phyloP scores from a whole-genome alignment of 768 basidiomycete genomes.

The Amanita polypyramis region DNA sequence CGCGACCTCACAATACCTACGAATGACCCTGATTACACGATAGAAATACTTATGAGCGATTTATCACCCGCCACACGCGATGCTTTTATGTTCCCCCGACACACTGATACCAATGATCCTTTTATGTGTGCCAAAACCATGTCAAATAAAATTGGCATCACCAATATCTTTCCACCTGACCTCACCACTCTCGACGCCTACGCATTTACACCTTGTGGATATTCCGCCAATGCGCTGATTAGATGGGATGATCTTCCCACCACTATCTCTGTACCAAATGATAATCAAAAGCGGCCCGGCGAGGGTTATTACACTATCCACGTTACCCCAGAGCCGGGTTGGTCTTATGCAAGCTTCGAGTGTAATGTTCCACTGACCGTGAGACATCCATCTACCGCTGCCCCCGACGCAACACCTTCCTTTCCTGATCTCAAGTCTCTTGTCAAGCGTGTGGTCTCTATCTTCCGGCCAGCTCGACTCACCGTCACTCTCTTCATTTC shows the following conservation, averaged over 20 bases:
- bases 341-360: slow-evolving; percentile 98
- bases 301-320: slow-evolving; percentile 99
- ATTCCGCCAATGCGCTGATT: slow-evolving; percentile 85
- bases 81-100: slow-evolving; percentile 54
- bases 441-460: slow-evolving; percentile 79
- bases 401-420: slow-evolving; percentile 20
- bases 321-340: slow-evolving; percentile 95
- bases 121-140: slow-evolving; percentile 46
- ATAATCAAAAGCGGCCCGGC: slow-evolving; percentile 21
- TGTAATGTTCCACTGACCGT: slow-evolving; percentile 77
- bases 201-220: slow-evolving; percentile 92
- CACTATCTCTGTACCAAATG: slow-evolving; percentile 11
- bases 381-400: neutral
- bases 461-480: slow-evolving; percentile 85
- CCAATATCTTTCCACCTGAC: slow-evolving; percentile 67
- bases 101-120: slow-evolving; percentile 28
- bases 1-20: slow-evolving; percentile 10
- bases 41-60: slow-evolving; percentile 97
- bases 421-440: slow-evolving; percentile 74
- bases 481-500: slow-evolving; percentile 89
- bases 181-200: slow-evolving; percentile 86
- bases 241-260: slow-evolving; percentile 40
- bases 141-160: slow-evolving; percentile 68
- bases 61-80: slow-evolving; percentile 66
- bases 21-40: slow-evolving; percentile 68